Percentiles rank a stretch among this genome's conserved stretches.
Conservation (phyloP, 108 stramenopile species). For the Nitzschia palea region DNA sequence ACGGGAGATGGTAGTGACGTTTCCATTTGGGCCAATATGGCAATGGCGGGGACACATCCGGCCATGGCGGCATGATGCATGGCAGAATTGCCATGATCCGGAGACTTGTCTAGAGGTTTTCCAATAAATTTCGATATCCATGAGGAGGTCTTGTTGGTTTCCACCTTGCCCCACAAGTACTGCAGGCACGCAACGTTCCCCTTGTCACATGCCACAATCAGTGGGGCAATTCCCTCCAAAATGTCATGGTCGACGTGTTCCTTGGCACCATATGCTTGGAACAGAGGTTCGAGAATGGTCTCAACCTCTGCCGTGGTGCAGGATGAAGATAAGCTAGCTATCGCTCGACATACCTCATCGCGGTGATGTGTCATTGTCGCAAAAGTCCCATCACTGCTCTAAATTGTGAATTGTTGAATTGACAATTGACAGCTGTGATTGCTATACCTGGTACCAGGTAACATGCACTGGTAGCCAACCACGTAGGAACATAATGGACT, state of each 20-base stretch:
- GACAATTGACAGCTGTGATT: too few species aligned
- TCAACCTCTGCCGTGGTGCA: constrained; percentile 1
- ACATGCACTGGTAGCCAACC: too few species aligned
- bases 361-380: not conserved
- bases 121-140: constrained; percentile 13
- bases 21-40: constrained; percentile 6
- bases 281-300: constrained; percentile 1
- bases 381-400: too few species aligned
- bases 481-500: too few species aligned
- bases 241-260: not conserved
- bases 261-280: not conserved
- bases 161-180: constrained; percentile 12
- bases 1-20: not conserved
- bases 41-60: constrained; percentile 43
- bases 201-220: constrained; percentile 70
- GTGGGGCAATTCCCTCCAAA: constrained; percentile 41
- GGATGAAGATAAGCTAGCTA: not conserved
- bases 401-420: too few species aligned
- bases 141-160: not conserved
- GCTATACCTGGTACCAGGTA: too few species aligned
- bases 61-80: constrained; percentile 61
- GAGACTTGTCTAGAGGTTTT: constrained; percentile 1
- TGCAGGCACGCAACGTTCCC: constrained; percentile 31
- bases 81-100: constrained; percentile 44
- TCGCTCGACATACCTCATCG: not conserved